Conservation (phyloP, 306 rosid genomes). For the Dryas drummondii region DNA sequence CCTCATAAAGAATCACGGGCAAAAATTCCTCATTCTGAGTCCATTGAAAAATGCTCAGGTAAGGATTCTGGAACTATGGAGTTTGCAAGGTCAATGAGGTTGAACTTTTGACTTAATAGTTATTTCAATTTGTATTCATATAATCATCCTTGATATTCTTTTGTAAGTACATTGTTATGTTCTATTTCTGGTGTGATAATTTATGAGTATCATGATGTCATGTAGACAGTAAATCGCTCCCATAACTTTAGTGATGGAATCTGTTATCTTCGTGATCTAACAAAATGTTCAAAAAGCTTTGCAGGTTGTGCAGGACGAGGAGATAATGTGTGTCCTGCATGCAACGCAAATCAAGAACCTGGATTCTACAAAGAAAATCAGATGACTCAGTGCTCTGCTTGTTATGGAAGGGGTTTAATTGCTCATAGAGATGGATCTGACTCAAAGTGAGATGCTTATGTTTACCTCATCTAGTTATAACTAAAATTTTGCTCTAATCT, state of each 20-base stretch:
- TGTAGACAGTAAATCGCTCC: not conserved
- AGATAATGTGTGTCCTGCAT: constrained; percentile 46
- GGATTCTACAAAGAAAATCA: constrained; percentile 80
- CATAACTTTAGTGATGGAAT: not conserved
- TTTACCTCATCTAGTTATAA: constrained; percentile 3
- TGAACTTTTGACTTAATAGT: not conserved
- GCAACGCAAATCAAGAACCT: constrained; percentile 78
- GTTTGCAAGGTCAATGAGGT: not conserved
- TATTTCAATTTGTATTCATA: not conserved
- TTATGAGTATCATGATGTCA: not conserved
- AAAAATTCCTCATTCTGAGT: constrained; percentile 83
- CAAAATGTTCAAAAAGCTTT: constrained; percentile 22
- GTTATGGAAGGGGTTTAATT: constrained; percentile 92
- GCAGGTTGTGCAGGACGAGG: constrained; percentile 89
- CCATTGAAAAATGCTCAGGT: constrained; percentile 80
- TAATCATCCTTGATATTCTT: not conserved
- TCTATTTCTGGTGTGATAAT: not conserved
- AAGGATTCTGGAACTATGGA: constrained; percentile 20
- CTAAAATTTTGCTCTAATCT: constrained; percentile 13
- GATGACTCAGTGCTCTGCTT: constrained; percentile 65
- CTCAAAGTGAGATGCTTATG: constrained; percentile 54
- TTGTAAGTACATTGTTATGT: not conserved
- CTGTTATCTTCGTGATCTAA: constrained; percentile 9
- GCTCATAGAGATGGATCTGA: constrained; percentile 99
- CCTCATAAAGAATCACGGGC: constrained; percentile 59